Base-by-base conservation (phyloP, 2,329 filamentous ascomycete species). In the Diaporthe vaccinii region DNA sequence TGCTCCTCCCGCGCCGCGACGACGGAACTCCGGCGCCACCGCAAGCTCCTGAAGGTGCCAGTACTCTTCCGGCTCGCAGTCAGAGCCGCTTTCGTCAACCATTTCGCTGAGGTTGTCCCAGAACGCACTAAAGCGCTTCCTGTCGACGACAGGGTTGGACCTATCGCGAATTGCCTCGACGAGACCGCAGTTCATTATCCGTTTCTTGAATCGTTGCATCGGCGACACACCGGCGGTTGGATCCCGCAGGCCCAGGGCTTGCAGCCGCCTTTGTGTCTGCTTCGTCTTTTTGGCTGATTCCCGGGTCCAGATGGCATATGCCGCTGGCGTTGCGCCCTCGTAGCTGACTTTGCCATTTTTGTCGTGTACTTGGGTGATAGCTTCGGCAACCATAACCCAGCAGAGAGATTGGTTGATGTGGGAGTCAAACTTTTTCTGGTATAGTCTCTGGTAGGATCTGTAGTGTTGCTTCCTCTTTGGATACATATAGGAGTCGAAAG, bases 391-490 rank as follows among this genome's bases (percentile, higher is more conserved):
- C 39, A 65, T 14, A 0, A 65, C 39, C 59, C 59, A 65, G 39
- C 59, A 65, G 14, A 65, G 59, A 12, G 59, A 12, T 6, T 65
- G 59, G 39, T 65, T 65, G 59, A 65, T 46, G 15, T 65, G 39
- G 14, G 25, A 20, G 25, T 46, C 59, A 25, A 65, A 46, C 25
- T 31, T 65, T 46, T 65, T 39, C 15, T 65, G 59, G 39, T 65
- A 65, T 46, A 65, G 12, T 22, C 39, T 28, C 9, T 65, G 39
- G 39, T 65, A 65, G 8, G 36, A 65, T 14, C 17, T 44, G 59
- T 44, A 46, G n/a, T 65, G 36, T 12, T 65, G 14, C 6, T 46
- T 65, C 17, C 59, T 65, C 3, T 28, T 22, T 46, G 59, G 59
- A n/a, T 65, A 65, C 59, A 65, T 65, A 8, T 46, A 65, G 3